Conservation (phyloP, 805 yeast genomes). For the Wilhelminamyces savonicus region DNA sequence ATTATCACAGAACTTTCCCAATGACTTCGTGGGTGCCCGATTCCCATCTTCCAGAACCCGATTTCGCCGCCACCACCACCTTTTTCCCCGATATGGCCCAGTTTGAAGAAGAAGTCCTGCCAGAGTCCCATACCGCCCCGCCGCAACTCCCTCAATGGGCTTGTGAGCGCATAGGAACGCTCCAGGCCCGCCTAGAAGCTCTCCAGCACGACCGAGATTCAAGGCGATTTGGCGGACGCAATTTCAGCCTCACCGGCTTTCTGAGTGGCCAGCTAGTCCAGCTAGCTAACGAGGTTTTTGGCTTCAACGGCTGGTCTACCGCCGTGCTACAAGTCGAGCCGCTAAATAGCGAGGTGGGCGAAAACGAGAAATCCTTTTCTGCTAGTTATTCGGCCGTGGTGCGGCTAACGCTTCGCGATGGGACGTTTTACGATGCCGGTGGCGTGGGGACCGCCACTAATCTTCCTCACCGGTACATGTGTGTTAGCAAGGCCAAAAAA, state of each 20-base stretch:
- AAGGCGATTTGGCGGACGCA: constrained; percentile 2
- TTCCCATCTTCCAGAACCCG: too few relatives aligned
- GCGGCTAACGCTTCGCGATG: constrained; percentile 36
- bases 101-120: constrained; percentile 7
- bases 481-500: constrained; percentile 37
- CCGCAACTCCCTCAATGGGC: constrained; percentile 41
- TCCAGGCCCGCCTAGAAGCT: constrained; percentile 42
- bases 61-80: too few relatives aligned
- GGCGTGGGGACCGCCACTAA: constrained; percentile 35
- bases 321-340: too few relatives aligned
- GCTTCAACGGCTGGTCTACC: constrained; percentile 53
- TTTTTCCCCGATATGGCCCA: constrained; percentile 19
- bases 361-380: constrained; percentile 13
- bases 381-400: constrained; percentile 23
- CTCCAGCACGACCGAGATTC: constrained; percentile 14
- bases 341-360: too few relatives aligned
- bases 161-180: constrained; percentile 37
- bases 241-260: constrained; percentile 2
- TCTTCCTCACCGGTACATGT: constrained; percentile 25
- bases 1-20: too few relatives aligned
- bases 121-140: background rate
- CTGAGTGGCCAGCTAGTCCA: constrained; percentile 21
- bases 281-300: constrained; percentile 48
- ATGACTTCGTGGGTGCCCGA: too few relatives aligned
- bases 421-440: constrained; percentile 27